These are phyloP conservation scores for Lepidium didymum DNA, from an alignment of 345 rosid species.

Conservation along the genomic window DNA sequence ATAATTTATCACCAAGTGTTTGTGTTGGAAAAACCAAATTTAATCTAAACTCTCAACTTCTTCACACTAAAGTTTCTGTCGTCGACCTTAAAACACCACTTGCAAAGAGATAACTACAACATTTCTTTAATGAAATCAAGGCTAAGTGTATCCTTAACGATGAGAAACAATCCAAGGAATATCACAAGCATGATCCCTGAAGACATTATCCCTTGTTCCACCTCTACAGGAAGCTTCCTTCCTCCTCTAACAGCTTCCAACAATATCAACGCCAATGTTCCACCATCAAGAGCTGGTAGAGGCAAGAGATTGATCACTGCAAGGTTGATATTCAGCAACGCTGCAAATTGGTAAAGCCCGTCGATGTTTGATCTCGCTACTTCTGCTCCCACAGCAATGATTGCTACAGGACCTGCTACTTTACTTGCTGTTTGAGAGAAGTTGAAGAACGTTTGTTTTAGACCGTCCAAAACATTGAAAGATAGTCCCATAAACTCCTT, in stretches of 20 bases:
- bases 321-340: constrained; percentile 74
- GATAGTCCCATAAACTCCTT: constrained; percentile 71
- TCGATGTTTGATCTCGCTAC: constrained; percentile 90
- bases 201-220: constrained; percentile 87
- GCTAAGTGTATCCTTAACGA: constrained; percentile 81
- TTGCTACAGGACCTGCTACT: constrained; percentile 90
- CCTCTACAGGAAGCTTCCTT: constrained; percentile 75
- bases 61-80: constrained; percentile 6
- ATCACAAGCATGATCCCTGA: constrained; percentile 82
- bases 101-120: constrained; percentile 39
- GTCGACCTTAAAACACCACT: constrained; percentile 1
- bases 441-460: constrained; percentile 75
- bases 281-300: constrained; percentile 91
- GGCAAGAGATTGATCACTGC: constrained; percentile 90
- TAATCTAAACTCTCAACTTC: constrained; percentile 8
- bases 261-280: constrained; percentile 78
- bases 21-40: background rate
- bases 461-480: constrained; percentile 65
- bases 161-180: constrained; percentile 75
- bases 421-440: constrained; percentile 85
- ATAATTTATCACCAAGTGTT: background rate
- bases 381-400: constrained; percentile 95
- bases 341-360: constrained; percentile 89
- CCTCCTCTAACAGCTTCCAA: constrained; percentile 89
- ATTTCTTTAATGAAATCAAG: constrained; percentile 74